Evolutionary conservation across 2,329 filamentous ascomycete genomes (phyloP), one percentile per base, ranked within the genome.

Genomic region (Fusarium fujikuroi): DNA sequence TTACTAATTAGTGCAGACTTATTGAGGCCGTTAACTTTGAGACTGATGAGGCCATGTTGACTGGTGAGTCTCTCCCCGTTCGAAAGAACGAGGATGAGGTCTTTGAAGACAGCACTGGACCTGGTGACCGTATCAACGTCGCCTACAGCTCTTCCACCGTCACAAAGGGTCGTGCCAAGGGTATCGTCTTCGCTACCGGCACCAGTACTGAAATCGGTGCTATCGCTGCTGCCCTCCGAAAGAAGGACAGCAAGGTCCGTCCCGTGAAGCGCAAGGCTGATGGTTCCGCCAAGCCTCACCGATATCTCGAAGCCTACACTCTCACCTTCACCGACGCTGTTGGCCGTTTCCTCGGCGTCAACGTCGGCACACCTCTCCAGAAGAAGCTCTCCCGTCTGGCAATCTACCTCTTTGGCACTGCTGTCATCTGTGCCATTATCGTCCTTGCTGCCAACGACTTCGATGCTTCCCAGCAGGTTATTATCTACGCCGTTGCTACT

Each of bases 291-390:
- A 85, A 86, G 74, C 85, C 87, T 66, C 83, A 86, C 52, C 87
- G 87, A 75, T 88, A 90, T 70, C 70, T 84, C 23, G 80, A 85
- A 70, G 84, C 84, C 39, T 84, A 81, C 46, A 81, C 81, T 14
- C 73, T 86, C 81, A 91, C 89, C 7, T 79, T 86, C 46, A 86
- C 84, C 18, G 89, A 92, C 78, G 87, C 87, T 10, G 80, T 91
- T 65, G 90, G 89, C 9, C 85, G 86, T 42, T 92, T 93, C 77
- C 84, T 93, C 14, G 91, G 92, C 58, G 87, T 93, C 66, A 91
- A 89, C 61, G 87, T 92, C 18, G 92, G 92, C 52, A 93, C 92
- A 16, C 92, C 92, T 7, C 84, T 93, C 23, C 91, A 93, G 79
- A 87, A 88, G 74, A 92, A 92, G 77, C 84, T 93, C 21, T 92